Conservation (phyloP, 352 stramenopile genomes). For the Pythium chondricola region DNA sequence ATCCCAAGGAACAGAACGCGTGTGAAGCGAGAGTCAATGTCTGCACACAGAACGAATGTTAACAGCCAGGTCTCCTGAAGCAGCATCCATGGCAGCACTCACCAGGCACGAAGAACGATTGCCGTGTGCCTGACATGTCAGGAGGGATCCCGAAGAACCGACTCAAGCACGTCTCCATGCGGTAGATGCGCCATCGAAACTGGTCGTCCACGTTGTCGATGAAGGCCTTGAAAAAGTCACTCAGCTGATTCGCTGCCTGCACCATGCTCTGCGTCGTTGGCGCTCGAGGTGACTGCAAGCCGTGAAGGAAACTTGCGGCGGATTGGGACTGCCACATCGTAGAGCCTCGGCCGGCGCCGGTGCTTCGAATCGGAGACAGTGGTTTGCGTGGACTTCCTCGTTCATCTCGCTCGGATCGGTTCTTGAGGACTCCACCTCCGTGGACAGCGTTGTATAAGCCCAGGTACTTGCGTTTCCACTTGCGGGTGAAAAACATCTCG, state of each 20-base stretch:
- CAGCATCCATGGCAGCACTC: conserved; percentile 8
- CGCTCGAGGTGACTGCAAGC: conserved; percentile 6
- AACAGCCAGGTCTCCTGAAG: too few relatives aligned
- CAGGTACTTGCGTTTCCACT: conserved; percentile 82
- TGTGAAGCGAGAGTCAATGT: conserved; percentile 47
- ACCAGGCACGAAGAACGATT: conserved; percentile 67
- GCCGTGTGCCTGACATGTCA: conserved; percentile 59
- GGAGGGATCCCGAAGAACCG: conserved; percentile 64
- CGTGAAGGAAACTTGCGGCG: conserved; percentile 3
- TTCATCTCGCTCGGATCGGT: conserved; percentile 12
- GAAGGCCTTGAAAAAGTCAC: conserved; percentile 79
- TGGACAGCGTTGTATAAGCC: conserved; percentile 41
- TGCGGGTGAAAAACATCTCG: conserved; percentile 87
- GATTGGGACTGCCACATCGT: conserved; percentile 9
- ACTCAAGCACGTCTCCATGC: conserved; percentile 67
- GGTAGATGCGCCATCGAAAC: conserved; percentile 71
- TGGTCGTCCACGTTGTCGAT: conserved; percentile 78
- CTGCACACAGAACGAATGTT: too few relatives aligned
- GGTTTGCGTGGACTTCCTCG: conserved; percentile 2
- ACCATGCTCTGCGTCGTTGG: conserved; percentile 46
- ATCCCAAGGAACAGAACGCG: conserved; percentile 65
- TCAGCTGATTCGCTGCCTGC: conserved; percentile 41
- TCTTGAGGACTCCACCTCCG: too few relatives aligned
- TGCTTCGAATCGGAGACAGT: conserved; percentile 4
- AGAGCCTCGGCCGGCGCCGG: background rate